Base-by-base conservation (phyloP, 2,329 filamentous ascomycete species). In the Nigrospora oryzae region DNA sequence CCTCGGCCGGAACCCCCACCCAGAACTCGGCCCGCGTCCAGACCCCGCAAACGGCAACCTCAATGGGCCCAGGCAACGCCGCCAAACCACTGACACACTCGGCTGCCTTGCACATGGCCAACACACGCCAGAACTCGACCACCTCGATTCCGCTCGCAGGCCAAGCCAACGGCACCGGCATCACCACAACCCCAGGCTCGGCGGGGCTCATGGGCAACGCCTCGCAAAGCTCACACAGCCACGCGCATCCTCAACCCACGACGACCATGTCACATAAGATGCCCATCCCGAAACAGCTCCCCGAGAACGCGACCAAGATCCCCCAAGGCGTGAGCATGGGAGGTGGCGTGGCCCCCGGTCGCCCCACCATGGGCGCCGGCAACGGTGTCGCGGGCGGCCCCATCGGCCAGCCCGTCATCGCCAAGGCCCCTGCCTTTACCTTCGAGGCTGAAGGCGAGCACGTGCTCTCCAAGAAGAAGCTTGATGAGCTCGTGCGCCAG, bases 401-500 rank as follows among this genome's bases (percentile, higher is more conserved):
- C 41, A 86, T 96, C 76, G 83, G 84, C 42, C 89, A 95, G 58
- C 90, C 93, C 0, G 87, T 88, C 2, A 77, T 97, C 49, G 72
- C 83, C 45, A 90, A 89, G 59, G 80, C 88, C 38, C 88, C 89
- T 0, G 81, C 83, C 0, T 95, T 88, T 63, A 86, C 88, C 46
- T 82, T 96, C 47, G 91, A 97, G 61, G 87, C 88, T 30, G 90
- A 95, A 60, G 89, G 89, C 23, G 89, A 96, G 57, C 84, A 90
- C 37, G 86, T 98, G 1, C 73, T 98, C n/a, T 94, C 86, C 69
- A 96, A 96, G 78, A 94, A 95, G 70, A 97, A 95, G 69, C 75
- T 98, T 36, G 90, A 98, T 59, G 91, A 96, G 62, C 75, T 98
- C 34, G 90, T 97, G 10, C 81, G 90, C 42, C 91, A 97, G 65